phyloP scores from a whole-genome alignment of 2,329 filamentous ascomycete species.

The Aspergillus texensis region DNA sequence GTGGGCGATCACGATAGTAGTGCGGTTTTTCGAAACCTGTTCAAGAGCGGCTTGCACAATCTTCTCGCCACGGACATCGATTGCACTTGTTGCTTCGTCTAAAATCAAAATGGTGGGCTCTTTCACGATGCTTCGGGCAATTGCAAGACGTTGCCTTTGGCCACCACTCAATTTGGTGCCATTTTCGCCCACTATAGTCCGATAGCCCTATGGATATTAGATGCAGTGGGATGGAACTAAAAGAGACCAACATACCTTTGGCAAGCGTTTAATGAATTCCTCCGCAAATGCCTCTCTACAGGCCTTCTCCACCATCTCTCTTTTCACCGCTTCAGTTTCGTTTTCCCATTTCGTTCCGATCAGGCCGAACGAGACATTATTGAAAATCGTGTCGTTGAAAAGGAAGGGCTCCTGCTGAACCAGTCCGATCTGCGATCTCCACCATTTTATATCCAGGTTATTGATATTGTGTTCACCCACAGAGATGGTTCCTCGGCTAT shows the following conservation, averaged over 20 bases:
- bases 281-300: conserved; percentile 70
- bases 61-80: conserved; percentile 58
- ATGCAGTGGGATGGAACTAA: not conserved
- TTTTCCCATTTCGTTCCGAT: conserved; percentile 40
- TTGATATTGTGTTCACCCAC: conserved; percentile 57
- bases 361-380: conserved; percentile 65
- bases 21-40: conserved; percentile 61
- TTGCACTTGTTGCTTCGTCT: conserved; percentile 75
- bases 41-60: conserved; percentile 59
- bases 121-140: conserved; percentile 70
- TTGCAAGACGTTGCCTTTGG: conserved; percentile 80
- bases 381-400: conserved; percentile 67
- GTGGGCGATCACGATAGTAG: conserved; percentile 78
- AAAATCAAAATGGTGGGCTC: conserved; percentile 68
- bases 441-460: conserved; percentile 65
- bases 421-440: conserved; percentile 61
- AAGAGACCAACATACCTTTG: conserved; percentile 31
- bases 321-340: conserved; percentile 39
- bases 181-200: conserved; percentile 73
- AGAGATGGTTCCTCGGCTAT: conserved; percentile 51
- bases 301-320: conserved; percentile 60
- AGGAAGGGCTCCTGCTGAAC: conserved; percentile 71
- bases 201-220: conserved; percentile 58
- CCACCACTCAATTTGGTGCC: conserved; percentile 81
- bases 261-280: conserved; percentile 68